Conservation (phyloP, 2,329 filamentous ascomycete genomes). For the Paecilomyces formosus region DNA sequence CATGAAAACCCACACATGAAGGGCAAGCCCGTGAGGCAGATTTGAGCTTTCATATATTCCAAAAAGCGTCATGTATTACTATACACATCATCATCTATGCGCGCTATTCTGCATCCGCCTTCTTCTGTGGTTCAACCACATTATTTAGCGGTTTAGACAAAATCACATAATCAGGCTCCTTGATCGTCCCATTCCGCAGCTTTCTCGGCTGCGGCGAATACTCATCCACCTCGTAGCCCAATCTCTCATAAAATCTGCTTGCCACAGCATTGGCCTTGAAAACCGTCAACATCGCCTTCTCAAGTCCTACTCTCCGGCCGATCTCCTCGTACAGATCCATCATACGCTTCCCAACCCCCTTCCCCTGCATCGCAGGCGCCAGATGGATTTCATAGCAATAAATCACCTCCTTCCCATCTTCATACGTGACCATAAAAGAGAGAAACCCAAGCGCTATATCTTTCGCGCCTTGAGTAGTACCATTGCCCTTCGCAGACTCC, state of each 20-base stretch:
- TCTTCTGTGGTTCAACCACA: neutral
- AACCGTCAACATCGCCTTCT: conserved; percentile 55
- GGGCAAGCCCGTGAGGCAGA: conserved; percentile 79
- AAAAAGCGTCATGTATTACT: conserved; percentile 2
- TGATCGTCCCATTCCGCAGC: conserved; percentile 43
- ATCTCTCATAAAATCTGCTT: conserved; percentile 40
- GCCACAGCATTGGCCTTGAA: conserved; percentile 47
- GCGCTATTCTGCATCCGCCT: neutral
- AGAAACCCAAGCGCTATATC: conserved; percentile 34
- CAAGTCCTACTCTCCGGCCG: conserved; percentile 38
- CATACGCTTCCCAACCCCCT: conserved; percentile 46
- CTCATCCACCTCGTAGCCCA: conserved; percentile 47
- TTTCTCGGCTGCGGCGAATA: conserved; percentile 44
- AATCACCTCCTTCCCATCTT: conserved; percentile 49
- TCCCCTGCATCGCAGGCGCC: conserved; percentile 32
- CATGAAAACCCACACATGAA: conserved; percentile 81
- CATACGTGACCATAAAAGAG: conserved; percentile 52
- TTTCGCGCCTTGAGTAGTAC: neutral
- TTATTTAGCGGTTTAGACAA: conserved; percentile 39
- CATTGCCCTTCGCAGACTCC: neutral
- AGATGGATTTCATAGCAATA: conserved; percentile 60
- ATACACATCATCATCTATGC: neutral
- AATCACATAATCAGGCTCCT: conserved; percentile 46
- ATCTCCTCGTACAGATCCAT: conserved; percentile 43
- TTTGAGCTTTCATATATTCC: conserved; percentile 43